A percentile compares a stretch with the other conserved stretches of the same genome.
Conservation (phyloP, 805 yeast species). For the Barnettozyma pratensis region DNA sequence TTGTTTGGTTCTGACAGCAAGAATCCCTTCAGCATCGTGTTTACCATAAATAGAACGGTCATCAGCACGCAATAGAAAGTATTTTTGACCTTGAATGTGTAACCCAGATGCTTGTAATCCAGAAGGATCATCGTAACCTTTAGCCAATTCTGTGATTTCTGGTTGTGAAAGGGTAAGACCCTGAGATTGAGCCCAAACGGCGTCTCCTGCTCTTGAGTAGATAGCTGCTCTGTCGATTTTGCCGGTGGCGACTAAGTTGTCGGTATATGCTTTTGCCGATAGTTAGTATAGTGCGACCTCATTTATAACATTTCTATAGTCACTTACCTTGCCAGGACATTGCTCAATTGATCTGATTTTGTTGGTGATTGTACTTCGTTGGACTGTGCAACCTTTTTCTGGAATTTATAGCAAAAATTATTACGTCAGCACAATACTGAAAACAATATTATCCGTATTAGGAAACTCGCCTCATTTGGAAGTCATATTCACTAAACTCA, state of each 20-base stretch:
- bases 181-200: conserved; percentile 86
- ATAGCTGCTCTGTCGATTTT: conserved; percentile 90
- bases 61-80: conserved; percentile 84
- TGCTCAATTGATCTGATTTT: conserved; percentile 10
- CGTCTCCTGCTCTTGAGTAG: conserved; percentile 91
- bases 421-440: too few species aligned
- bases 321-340: conserved; percentile 46
- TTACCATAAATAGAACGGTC: conserved; percentile 93
- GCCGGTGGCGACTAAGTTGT: conserved; percentile 81
- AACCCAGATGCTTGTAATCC: conserved; percentile 81
- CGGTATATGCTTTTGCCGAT: conserved; percentile 72
- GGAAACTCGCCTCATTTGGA: too few species aligned
- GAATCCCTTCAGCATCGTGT: conserved; percentile 79
- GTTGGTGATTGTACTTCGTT: background rate
- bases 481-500: background rate
- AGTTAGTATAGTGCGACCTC: background rate
- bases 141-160: conserved; percentile 71
- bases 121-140: conserved; percentile 76
- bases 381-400: background rate
- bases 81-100: conserved; percentile 79
- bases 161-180: conserved; percentile 56
- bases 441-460: too few species aligned
- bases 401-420: too few species aligned
- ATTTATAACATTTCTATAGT: too few species aligned
- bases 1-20: conserved; percentile 91